Conservation (phyloP, 306 rosid species). For the Malus sieversii region DNA sequence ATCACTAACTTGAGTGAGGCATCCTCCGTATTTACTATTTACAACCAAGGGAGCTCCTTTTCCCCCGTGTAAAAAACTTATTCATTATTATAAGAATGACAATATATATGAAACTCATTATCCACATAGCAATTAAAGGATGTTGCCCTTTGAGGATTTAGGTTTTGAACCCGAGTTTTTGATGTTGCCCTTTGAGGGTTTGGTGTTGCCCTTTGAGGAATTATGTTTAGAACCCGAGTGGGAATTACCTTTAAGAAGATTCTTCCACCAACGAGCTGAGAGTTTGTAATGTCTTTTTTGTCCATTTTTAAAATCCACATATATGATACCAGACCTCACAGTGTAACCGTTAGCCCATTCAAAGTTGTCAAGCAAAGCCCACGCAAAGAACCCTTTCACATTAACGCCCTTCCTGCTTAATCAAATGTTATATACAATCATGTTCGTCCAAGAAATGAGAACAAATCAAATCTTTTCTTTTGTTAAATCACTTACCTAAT, state of each 20-base stretch:
- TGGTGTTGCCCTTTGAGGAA: neutral
- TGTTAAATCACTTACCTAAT: slow-evolving; percentile 28
- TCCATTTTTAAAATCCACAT: slow-evolving; percentile 17
- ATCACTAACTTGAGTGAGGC: neutral
- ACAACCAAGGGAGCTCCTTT: neutral
- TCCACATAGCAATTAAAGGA: neutral
- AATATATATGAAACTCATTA: neutral
- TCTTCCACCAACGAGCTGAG: slow-evolving; percentile 23
- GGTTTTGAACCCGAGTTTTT: neutral
- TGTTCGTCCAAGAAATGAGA: neutral
- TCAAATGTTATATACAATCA: neutral
- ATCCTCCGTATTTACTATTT: neutral
- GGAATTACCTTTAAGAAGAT: neutral
- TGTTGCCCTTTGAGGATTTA: neutral
- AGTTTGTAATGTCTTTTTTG: slow-evolving; percentile 23
- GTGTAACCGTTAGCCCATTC: slow-evolving; percentile 35
- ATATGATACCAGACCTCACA: slow-evolving; percentile 24
- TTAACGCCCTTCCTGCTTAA: slow-evolving; percentile 30
- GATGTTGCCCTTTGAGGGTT: neutral
- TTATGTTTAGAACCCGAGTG: neutral
- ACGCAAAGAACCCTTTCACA: slow-evolving; percentile 38
- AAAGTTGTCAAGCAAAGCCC: slow-evolving; percentile 45
- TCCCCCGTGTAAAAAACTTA: neutral
- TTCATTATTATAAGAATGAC: neutral
- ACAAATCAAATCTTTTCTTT: neutral